Base-by-base conservation (phyloP, 225 moss, liverwort and hornwort genomes). In the Physcomitrium patens region DNA sequence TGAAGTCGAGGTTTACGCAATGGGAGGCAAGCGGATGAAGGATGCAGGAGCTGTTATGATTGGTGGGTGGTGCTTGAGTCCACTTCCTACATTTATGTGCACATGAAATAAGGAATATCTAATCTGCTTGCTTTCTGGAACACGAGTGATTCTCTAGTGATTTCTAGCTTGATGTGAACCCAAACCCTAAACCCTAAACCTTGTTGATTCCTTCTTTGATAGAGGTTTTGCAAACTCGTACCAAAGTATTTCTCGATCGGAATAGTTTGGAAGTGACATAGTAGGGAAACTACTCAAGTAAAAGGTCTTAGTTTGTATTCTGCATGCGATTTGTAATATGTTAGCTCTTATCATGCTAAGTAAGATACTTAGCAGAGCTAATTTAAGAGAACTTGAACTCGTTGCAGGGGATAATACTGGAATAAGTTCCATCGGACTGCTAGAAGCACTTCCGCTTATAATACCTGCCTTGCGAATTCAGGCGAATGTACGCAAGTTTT, bases 1-100 rank as follows among this genome's bases (percentile, higher is more conserved):
- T 54, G 76, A 13, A 31, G 80, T 94, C 31, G 87, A 88, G 77
- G 82, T 94, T 64, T 87, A 79, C 67, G 92, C 79, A 3, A 44
- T 92, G 55, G 94, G 94, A 17, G 92, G 94, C 59, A 83, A 90
- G 74, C 85, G 90, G 59, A 94, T 92, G 90, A 81, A 89, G 82
- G 83, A 77, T 49, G 87, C 92, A 22, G 90, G 94, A 54, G 94
- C 94, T 79, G 78, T 79, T 60, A 75, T 94, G 54, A 89, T 94
- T 62, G 94, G 92, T 94, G 84, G 67, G 92, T 91, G 88, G 82
- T 90, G 89, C 72, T 86, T 85, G 68, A 72, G 56, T 79, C 69
- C 20, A 53, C 73, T 71, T 67, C 63, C 77, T 80, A n/a, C 60
- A 63, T 60, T 69, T 51, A 19, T 48, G 31, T 52, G 12, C 24